phyloP scores from a whole-genome alignment of 2,329 filamentous ascomycete genomes.

The Neoscytalidium dimidiatum region DNA sequence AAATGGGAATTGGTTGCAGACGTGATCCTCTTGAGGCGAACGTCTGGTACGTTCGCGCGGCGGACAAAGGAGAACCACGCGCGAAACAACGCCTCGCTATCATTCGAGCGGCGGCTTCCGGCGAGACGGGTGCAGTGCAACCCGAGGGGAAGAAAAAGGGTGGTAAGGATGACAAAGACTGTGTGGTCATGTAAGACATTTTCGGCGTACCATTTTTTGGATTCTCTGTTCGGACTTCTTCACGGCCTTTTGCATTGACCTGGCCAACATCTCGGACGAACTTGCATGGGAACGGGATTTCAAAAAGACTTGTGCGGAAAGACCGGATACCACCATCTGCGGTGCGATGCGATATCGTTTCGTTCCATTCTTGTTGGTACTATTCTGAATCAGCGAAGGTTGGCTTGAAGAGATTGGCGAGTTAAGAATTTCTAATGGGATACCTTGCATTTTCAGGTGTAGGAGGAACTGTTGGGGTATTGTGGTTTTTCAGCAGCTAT shows the following conservation, averaged over 20 bases:
- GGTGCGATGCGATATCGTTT: background rate
- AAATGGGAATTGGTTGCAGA: conserved; percentile 96
- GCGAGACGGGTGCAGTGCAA: conserved; percentile 33
- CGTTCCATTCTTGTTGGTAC: conserved; percentile 12
- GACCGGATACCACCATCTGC: background rate
- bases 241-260: background rate
- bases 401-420: background rate
- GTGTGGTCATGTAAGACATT: conserved; percentile 36
- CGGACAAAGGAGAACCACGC: conserved; percentile 86
- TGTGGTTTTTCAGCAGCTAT: background rate
- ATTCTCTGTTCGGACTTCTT: background rate
- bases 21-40: conserved; percentile 95
- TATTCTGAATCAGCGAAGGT: background rate
- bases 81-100: conserved; percentile 84
- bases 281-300: background rate
- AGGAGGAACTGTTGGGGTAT: background rate
- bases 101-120: conserved; percentile 78
- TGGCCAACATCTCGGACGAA: background rate
- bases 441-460: conserved; percentile 11
- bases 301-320: background rate
- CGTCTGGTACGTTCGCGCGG: conserved; percentile 96
- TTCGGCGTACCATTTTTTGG: background rate
- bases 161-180: conserved; percentile 36
- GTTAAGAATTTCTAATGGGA: background rate
- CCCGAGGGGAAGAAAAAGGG: conserved; percentile 35